These are phyloP conservation scores for Diaporthe sp. DNA, from an alignment of 2,329 filamentous ascomycete species.

Conservation along the genomic window DNA sequence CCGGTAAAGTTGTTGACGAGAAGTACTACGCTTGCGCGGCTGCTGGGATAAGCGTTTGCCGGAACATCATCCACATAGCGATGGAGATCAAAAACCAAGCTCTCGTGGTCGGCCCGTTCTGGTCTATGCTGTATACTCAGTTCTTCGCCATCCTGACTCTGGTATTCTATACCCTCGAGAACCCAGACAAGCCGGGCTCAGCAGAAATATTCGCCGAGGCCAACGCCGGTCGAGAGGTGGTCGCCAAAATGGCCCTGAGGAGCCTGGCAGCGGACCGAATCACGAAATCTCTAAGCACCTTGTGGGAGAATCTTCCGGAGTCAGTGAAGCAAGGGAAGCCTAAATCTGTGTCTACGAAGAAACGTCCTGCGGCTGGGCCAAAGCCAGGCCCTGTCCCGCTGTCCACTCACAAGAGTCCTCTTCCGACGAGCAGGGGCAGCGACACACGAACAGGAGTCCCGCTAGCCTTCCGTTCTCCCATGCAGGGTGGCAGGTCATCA, in stretches of 20 bases:
- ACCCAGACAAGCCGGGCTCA: slow-evolving; percentile 80
- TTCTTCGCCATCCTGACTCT: slow-evolving; percentile 86
- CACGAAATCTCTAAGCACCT: slow-evolving; percentile 78
- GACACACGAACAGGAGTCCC: not conserved
- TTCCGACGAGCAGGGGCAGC: slow-evolving; percentile 10
- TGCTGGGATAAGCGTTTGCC: slow-evolving; percentile 72
- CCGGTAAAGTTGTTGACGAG: slow-evolving; percentile 75
- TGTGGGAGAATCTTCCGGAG: slow-evolving; percentile 88
- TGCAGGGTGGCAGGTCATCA: slow-evolving; percentile 46
- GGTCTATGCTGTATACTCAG: slow-evolving; percentile 88
- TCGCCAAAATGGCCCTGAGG: slow-evolving; percentile 82
- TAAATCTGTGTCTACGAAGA: slow-evolving; percentile 62
- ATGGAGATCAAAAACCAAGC: slow-evolving; percentile 82
- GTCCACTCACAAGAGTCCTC: slow-evolving; percentile 26
- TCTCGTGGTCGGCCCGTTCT: slow-evolving; percentile 84
- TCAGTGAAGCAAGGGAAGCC: slow-evolving; percentile 69
- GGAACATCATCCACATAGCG: slow-evolving; percentile 85
- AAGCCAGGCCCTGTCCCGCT: slow-evolving; percentile 51
- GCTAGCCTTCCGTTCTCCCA: not conserved
- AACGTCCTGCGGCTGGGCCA: slow-evolving; percentile 67
- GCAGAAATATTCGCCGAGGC: slow-evolving; percentile 89
- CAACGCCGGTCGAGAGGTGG: slow-evolving; percentile 84
- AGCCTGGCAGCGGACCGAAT: slow-evolving; percentile 93
- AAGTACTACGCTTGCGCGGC: slow-evolving; percentile 82
- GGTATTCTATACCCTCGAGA: slow-evolving; percentile 85